Evolutionary conservation across 2,329 filamentous ascomycete genomes (phyloP), one percentile per base, ranked within the genome.

Genomic region (Apiospora arundinis): DNA sequence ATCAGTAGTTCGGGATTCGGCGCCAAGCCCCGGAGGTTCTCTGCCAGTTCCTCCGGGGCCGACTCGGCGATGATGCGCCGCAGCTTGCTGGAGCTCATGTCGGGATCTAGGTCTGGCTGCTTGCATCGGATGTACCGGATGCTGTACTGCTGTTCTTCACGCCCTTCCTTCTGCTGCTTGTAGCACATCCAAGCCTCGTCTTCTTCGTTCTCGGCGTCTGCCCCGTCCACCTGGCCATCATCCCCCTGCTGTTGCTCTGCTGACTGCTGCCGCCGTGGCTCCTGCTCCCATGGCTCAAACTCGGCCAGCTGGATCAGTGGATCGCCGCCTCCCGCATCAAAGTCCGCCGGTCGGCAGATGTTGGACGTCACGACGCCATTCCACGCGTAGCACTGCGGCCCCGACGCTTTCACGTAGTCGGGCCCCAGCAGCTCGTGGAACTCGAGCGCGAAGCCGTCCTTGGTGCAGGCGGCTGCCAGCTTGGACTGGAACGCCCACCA

Each of bases 21-120:
- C 7, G 74, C 73, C 9, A 72, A 21, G 14, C 70, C 71, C 8
- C 28, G 44, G n/a, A 76, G 44, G 4, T 56, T 49, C 7, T 70
- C 46, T 49, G 71, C 70, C 2, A 75, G 70, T 25, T 69, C 14
- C 25, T 60, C 52, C 12, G 25, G 14, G 14, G 69, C 18, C 2
- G n/a, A 23, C 7, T 32, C 44, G 11, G 68, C 63, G 49, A 76
- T 69, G 28, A 73, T 71, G 16, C 28, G 40, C 12, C 73, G 66
- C 37, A 75, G 9, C 7, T 67, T 67, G 14, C 72, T 75, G 42
- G 74, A 75, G 63, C 75, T 76, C 8, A 75, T 68, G 28, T 63
- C 66, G 4, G 73, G 72, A 42, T 71, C 70, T 14, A 75, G 28
- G 2, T 8, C 25, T n/a, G 60, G 69, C 32, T 67, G n/a, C 14